These are phyloP conservation scores for Furcasterigmium sp. DNA, from an alignment of 2,329 filamentous ascomycete species.

Conservation along the genomic window DNA sequence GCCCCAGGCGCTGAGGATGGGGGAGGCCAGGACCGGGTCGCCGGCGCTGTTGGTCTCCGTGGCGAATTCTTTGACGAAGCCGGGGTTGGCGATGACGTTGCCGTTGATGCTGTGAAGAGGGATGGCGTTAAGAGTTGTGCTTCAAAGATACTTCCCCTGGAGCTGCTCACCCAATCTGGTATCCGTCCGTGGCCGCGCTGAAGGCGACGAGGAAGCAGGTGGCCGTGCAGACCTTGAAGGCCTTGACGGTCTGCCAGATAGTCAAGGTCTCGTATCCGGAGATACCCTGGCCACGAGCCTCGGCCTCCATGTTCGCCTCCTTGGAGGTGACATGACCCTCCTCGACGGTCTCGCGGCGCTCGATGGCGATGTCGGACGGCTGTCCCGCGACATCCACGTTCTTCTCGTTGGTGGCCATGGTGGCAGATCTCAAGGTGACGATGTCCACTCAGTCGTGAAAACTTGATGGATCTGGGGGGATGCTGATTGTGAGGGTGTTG, in stretches of 20 bases:
- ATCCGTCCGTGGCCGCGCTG: constrained; percentile 20
- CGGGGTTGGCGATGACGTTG: constrained; percentile 29
- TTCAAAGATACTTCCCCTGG: too few relatives aligned
- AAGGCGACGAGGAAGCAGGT: constrained; percentile 20
- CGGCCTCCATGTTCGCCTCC: constrained; percentile 11
- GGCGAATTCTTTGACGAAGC: constrained; percentile 28
- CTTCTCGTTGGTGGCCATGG: background rate
- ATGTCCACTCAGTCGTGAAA: too few relatives aligned
- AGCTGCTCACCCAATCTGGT: constrained; percentile 20
- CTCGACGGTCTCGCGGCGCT: background rate
- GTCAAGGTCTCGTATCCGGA: constrained; percentile 20
- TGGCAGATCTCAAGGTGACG: background rate
- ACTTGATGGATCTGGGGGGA: too few relatives aligned
- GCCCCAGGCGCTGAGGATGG: constrained; percentile 30
- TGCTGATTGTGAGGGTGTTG: too few relatives aligned
- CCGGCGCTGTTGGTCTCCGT: constrained; percentile 17
- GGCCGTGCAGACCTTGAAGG: constrained; percentile 18
- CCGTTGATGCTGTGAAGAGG: constrained; percentile 27
- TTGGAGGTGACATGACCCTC: background rate
- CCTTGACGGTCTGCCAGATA: constrained; percentile 19
- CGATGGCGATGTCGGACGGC: background rate
- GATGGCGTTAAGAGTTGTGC: constrained; percentile 8
- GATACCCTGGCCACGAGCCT: constrained; percentile 17
- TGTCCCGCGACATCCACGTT: background rate
- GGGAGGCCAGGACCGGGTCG: constrained; percentile 23